Evolutionary conservation across 2,329 filamentous ascomycete genomes (phyloP).

Genomic region (Aspergillus clavatus): DNA sequence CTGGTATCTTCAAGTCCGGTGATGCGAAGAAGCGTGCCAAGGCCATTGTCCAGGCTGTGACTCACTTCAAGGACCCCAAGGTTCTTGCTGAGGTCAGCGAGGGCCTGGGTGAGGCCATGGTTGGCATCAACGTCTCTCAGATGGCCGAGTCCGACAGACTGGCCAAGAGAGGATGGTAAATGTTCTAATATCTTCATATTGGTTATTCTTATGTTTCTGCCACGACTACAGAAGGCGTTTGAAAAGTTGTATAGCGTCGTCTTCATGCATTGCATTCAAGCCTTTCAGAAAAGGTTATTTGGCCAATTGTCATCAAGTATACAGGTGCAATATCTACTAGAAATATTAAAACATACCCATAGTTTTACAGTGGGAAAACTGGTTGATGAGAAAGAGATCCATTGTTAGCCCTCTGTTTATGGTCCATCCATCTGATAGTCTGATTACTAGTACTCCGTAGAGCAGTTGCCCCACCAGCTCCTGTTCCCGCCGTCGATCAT

Average conservation of each 20-base stretch:
- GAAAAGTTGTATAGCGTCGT: conserved; percentile 13
- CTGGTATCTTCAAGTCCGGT: conserved; percentile 95
- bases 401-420: no score
- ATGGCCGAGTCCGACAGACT: conserved; percentile 78
- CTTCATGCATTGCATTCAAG: conserved; percentile 2
- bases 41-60: conserved; percentile 91
- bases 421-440: no score
- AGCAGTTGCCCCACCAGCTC: neutral
- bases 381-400: no score
- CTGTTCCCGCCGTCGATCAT: neutral
- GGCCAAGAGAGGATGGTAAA: conserved; percentile 77
- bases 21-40: conserved; percentile 84
- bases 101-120: conserved; percentile 95
- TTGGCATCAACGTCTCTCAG: conserved; percentile 79
- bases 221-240: conserved; percentile 10
- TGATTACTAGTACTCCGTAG: no score
- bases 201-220: conserved; percentile 5
- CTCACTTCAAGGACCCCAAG: conserved; percentile 80
- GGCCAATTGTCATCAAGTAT: neutral
- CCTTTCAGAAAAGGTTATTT: conserved; percentile 8
- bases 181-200: conserved; percentile 3
- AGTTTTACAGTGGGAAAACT: no score
- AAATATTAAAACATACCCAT: no score
- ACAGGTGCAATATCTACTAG: no score
- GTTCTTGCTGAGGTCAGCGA: conserved; percentile 81